Conservation (phyloP, 257 asterid genomes). For the Petunia secreta region DNA sequence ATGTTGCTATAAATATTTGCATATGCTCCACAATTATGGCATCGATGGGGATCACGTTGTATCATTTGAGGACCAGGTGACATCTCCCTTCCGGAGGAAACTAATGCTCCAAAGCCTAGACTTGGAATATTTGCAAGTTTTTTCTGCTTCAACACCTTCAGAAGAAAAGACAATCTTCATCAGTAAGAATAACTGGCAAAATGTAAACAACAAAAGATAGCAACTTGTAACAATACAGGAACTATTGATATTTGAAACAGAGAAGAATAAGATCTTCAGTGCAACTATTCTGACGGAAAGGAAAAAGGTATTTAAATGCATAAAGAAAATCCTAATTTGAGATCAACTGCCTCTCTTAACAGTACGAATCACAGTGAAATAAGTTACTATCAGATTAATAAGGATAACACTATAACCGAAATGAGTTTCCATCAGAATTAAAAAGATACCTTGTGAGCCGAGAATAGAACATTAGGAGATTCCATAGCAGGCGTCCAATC, state of each 20-base stretch:
- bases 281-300: neutral
- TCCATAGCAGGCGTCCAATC: slow-evolving; percentile 52
- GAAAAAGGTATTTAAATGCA: slow-evolving; percentile 9
- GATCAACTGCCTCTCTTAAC: neutral
- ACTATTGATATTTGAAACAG: neutral
- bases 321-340: neutral
- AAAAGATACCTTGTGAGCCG: slow-evolving; percentile 83
- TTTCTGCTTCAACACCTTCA: slow-evolving; percentile 85
- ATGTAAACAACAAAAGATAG: neutral
- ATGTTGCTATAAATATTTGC: slow-evolving; percentile 89
- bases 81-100: slow-evolving; percentile 84
- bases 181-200: slow-evolving; percentile 13
- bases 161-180: slow-evolving; percentile 18
- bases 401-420: neutral
- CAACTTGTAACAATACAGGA: neutral
- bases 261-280: slow-evolving; percentile 18
- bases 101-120: slow-evolving; percentile 90
- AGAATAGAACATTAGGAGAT: slow-evolving; percentile 75
- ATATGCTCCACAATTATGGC: slow-evolving; percentile 89
- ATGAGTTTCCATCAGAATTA: neutral
- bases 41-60: slow-evolving; percentile 91
- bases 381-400: slow-evolving; percentile 4
- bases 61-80: slow-evolving; percentile 88
- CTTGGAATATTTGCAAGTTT: slow-evolving; percentile 80
- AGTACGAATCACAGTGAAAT: neutral